Evolutionary conservation across 495 filamentous ascomycete genomes (phyloP).

Genomic region (Staphylotrichum longicolle): DNA sequence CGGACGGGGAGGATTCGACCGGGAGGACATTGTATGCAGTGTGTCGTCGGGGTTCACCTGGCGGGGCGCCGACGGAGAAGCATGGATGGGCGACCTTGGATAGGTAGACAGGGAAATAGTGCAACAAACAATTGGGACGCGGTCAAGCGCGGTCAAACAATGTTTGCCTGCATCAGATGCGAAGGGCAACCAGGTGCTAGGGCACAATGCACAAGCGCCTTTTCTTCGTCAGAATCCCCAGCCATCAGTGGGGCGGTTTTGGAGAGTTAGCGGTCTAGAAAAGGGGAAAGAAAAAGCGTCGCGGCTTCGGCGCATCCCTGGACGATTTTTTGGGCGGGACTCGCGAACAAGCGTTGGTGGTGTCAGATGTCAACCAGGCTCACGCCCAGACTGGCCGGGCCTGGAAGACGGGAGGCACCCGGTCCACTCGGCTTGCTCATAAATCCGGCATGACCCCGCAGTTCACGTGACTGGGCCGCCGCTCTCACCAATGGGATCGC

Average conservation of each 20-base stretch:
- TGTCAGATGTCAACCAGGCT: not conserved
- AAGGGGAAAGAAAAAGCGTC: not conserved
- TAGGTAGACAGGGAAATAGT: not conserved
- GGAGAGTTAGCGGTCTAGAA: not conserved
- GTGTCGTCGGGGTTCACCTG: conserved; percentile 8
- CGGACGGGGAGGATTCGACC: conserved; percentile 6
- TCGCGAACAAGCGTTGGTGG: not conserved
- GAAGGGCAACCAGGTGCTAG: not conserved
- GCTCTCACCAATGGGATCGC: not conserved
- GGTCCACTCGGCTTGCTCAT: not conserved
- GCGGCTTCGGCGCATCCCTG: conserved; percentile 8
- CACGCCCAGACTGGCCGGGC: not conserved
- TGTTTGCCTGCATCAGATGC: not conserved
- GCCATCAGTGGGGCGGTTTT: conserved; percentile 9
- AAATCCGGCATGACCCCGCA: conserved; percentile 1
- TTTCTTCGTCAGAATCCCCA: not conserved
- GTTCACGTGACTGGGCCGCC: not conserved
- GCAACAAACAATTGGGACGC: not conserved
- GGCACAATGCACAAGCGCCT: conserved; percentile 12
- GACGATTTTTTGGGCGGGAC: not conserved
- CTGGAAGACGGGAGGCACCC: too few relatives aligned
- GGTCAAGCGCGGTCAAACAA: not conserved
- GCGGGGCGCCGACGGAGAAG: not conserved
- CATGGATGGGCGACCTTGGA: conserved; percentile 5
- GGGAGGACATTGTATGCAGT: conserved; percentile 20